phyloP scores from a whole-genome alignment of 768 basidiomycete species.

The Xerocomellus amylosporus region DNA sequence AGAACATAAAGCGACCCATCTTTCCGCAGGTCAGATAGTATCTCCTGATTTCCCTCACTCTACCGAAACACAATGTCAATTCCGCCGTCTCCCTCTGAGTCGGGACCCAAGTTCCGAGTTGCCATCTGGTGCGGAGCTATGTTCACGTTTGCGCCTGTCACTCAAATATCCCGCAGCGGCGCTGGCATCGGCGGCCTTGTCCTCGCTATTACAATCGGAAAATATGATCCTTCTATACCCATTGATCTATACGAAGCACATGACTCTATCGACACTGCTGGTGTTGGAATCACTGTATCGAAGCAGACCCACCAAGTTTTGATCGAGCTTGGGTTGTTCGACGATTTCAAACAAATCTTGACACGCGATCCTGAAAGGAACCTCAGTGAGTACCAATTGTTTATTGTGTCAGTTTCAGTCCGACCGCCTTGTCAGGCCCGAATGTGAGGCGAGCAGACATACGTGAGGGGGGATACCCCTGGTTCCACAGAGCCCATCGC shows the following conservation, averaged over 20 bases:
- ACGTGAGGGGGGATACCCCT: conserved; percentile 28
- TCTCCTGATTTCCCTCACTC: neutral
- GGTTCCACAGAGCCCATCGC: conserved; percentile 21
- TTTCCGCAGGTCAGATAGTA: neutral
- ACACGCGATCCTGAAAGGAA: conserved; percentile 8
- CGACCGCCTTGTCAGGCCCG: neutral
- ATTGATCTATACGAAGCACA: conserved; percentile 49
- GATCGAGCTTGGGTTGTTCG: conserved; percentile 40
- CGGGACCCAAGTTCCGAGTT: conserved; percentile 14
- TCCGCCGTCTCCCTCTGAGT: neutral
- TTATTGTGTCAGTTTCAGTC: neutral
- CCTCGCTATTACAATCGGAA: conserved; percentile 40
- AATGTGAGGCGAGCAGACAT: conserved; percentile 28
- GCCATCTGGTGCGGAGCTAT: conserved; percentile 21
- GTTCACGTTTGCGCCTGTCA: neutral
- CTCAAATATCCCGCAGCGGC: conserved; percentile 21
- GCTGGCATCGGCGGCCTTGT: conserved; percentile 45
- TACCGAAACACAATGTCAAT: neutral
- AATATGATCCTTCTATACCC: conserved; percentile 31
- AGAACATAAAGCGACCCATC: too few relatives aligned
- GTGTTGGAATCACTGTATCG: conserved; percentile 48
- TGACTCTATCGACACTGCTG: conserved; percentile 37
- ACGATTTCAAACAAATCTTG: conserved; percentile 29
- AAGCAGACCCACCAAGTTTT: conserved; percentile 45
- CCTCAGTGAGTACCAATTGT: conserved; percentile 5